Evolutionary conservation across 345 rosid genomes (phyloP).

Genomic region (Lumnitzera littorea): DNA sequence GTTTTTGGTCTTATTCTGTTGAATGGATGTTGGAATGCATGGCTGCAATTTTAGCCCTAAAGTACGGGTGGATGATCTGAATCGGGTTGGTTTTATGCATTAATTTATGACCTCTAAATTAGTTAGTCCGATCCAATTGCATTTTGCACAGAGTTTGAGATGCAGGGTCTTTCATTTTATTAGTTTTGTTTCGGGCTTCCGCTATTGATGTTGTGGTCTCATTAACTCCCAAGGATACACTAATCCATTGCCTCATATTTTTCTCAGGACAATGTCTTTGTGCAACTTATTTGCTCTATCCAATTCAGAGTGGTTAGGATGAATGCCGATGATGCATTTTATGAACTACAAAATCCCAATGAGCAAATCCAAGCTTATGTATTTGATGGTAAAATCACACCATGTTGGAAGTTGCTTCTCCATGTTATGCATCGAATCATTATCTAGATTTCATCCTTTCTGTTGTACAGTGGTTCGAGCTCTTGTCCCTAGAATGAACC

Average conservation of each 20-base stretch:
- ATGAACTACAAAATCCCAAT: constrained; percentile 82
- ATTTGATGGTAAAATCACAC: constrained; percentile 57
- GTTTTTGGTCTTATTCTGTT: no score
- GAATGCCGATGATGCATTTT: constrained; percentile 95
- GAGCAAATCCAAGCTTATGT: constrained; percentile 98
- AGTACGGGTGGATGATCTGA: no score
- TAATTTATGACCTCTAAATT: no score
- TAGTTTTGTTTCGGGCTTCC: no score
- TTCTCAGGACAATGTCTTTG: constrained; percentile 84
- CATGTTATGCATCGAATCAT: background rate
- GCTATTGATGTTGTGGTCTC: no score
- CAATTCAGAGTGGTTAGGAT: constrained; percentile 67
- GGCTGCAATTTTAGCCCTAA: no score
- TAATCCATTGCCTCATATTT: background rate
- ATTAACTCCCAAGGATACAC: no score
- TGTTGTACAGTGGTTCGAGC: constrained; percentile 74
- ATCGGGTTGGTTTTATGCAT: no score
- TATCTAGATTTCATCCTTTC: constrained; percentile 3
- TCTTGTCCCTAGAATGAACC: constrained; percentile 74
- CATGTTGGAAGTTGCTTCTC: background rate
- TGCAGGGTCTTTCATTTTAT: no score
- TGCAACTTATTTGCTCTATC: constrained; percentile 89
- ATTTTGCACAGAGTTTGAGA: no score
- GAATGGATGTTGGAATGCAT: no score
- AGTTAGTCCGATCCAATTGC: no score